Base-by-base conservation (phyloP, 768 basidiomycete genomes). In the Trametes villosa region DNA sequence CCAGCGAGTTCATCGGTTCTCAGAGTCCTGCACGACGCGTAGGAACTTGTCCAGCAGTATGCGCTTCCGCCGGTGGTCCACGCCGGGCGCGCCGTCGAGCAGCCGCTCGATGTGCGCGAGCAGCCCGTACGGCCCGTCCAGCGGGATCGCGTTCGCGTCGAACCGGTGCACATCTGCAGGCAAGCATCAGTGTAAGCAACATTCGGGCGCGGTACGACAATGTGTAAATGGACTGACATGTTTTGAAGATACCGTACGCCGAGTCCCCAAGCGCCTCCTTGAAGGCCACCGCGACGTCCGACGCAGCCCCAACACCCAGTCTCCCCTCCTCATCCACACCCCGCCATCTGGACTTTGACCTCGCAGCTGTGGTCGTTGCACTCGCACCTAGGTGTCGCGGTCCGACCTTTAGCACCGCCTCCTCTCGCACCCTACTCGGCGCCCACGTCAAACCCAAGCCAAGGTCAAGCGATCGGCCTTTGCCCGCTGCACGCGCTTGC, bases 391-490 rank as follows among this genome's bases (percentile, higher is more conserved):
- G 30, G 0, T 44, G 44, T 3, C 60, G 48, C 29, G 59, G 56
- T n/a, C 57, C 58, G 20, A 68, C 60, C n/a, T 57, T 48, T 62
- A 88, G 71, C 33, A 91, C 72, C n/a, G 85, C 83, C 40, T 86
- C 85, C 69, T 89, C 87, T 50, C 82, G 80, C 61, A 91, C 78
- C 63, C 78, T 86, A 33, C 81, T 79, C 22, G 89, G 86, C 4
- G 89, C 89, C 89, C 89, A 91, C 15, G 86, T 75, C 42, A 91
- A 77, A 6, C 87, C 87, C 17, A 91, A 71, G 2, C 85, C 85
- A 9, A 91, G 80, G 70, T 91, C 89, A 36, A 91, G 72, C 26
- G 88, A 91, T 26, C 88, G 86, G 1, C 88, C 88, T 68, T 87
- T 89, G 75, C 53, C 72, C 64, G 60, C 69, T 69, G 33, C 38